Evolutionary conservation across 305 asterid genomes (phyloP).

Genomic region (Rubia peregrina): DNA sequence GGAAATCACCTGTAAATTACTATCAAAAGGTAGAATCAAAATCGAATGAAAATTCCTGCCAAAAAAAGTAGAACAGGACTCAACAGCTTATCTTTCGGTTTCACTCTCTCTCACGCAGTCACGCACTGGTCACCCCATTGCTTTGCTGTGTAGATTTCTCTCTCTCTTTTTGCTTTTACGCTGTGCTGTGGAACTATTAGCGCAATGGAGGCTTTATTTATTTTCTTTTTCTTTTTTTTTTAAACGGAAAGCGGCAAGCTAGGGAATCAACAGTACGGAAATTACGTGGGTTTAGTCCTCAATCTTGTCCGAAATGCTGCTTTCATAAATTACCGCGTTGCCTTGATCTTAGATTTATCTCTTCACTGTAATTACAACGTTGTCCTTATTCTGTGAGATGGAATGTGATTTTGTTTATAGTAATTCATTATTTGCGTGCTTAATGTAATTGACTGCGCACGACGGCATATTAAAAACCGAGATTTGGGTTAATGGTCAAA

Average conservation of each 20-base stretch:
- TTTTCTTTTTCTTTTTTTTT: background rate
- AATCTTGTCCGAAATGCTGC: slow-evolving; percentile 7
- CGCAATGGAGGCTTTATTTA: slow-evolving; percentile 4
- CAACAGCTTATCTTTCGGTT: slow-evolving; percentile 5
- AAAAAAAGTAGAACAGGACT: slow-evolving; percentile 10
- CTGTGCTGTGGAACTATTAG: slow-evolving; percentile 3
- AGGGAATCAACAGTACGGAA: background rate
- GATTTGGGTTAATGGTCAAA: background rate
- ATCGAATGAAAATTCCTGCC: background rate
- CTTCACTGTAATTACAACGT: background rate
- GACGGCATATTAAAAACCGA: background rate
- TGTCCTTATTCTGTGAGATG: background rate
- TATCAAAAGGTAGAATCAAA: background rate
- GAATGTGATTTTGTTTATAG: background rate
- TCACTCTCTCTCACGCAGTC: slow-evolving; percentile 7
- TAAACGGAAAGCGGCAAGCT: background rate
- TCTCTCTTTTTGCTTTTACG: slow-evolving; percentile 15
- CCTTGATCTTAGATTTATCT: background rate
- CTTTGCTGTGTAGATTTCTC: slow-evolving; percentile 18
- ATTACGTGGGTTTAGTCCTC: background rate
- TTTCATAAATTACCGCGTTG: background rate
- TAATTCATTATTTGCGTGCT: background rate
- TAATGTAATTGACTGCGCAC: slow-evolving; percentile 6
- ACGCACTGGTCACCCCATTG: slow-evolving; percentile 11
- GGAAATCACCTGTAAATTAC: slow-evolving; percentile 27